phyloP scores from a whole-genome alignment of 2,329 filamentous ascomycete species.

The Diaporthe sp. region DNA sequence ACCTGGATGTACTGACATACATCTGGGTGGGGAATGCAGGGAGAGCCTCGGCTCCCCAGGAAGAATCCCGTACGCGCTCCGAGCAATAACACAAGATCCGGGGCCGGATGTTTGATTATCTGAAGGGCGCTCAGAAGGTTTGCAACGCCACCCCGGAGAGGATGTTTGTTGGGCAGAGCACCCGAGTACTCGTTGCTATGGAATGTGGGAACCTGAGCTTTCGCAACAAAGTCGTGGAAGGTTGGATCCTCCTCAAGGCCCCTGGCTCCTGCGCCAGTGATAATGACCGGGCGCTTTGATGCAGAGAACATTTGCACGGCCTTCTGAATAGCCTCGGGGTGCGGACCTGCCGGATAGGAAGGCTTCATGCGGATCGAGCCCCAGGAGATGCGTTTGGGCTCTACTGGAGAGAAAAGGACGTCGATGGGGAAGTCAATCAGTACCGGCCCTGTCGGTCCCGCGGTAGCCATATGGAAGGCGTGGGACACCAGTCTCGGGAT shows the following conservation, averaged over 20 bases:
- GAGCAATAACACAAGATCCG: slow-evolving; percentile 22
- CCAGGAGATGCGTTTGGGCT: slow-evolving; percentile 49
- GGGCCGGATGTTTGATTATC: background rate
- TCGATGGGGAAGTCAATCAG: slow-evolving; percentile 52
- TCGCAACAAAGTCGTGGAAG: slow-evolving; percentile 11
- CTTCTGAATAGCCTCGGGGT: slow-evolving; percentile 44
- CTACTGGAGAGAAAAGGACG: slow-evolving; percentile 51
- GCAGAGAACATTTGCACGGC: slow-evolving; percentile 38
- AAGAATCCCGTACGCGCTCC: slow-evolving; percentile 21
- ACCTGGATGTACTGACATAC: slow-evolving; percentile 21
- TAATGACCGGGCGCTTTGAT: slow-evolving; percentile 14
- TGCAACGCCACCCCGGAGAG: slow-evolving; percentile 4
- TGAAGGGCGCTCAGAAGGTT: background rate
- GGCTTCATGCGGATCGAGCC: slow-evolving; percentile 50
- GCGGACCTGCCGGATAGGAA: slow-evolving; percentile 47
- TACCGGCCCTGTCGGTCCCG: slow-evolving; percentile 52
- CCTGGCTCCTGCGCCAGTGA: slow-evolving; percentile 22
- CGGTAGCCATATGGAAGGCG: slow-evolving; percentile 50
- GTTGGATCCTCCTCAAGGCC: background rate
- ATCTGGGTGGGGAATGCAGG: background rate
- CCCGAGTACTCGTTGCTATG: slow-evolving; percentile 22
- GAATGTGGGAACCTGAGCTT: background rate
- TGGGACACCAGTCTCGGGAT: slow-evolving; percentile 55
- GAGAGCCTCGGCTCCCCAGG: slow-evolving; percentile 16
- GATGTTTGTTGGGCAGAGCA: slow-evolving; percentile 8